Conservation (phyloP, 495 filamentous ascomycete genomes). For the Bryoglossum gracile region DNA sequence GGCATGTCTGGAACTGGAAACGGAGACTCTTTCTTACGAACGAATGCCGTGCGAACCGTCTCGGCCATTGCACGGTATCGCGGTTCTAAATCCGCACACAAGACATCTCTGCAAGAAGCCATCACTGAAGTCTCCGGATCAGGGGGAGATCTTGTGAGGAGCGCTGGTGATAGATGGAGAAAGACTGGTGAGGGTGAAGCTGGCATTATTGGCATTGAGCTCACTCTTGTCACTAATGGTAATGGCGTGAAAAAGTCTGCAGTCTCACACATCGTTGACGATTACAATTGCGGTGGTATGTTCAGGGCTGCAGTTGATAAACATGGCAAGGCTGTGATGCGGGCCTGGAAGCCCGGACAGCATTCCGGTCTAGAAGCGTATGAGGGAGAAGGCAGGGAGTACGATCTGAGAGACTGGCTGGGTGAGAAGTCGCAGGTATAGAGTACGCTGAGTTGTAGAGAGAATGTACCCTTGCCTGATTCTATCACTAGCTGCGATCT, state of each 20-base stretch:
- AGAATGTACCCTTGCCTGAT: too few species aligned
- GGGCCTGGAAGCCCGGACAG: slow-evolving; percentile 45
- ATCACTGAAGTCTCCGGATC: slow-evolving; percentile 58
- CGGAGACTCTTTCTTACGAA: slow-evolving; percentile 78
- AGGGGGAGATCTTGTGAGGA: slow-evolving; percentile 65
- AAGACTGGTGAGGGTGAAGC: slow-evolving; percentile 74
- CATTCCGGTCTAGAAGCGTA: slow-evolving; percentile 27
- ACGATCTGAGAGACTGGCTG: slow-evolving; percentile 23
- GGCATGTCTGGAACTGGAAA: slow-evolving; percentile 84
- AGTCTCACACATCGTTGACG: slow-evolving; percentile 35
- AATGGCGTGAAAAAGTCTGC: slow-evolving; percentile 26
- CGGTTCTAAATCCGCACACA: slow-evolving; percentile 17
- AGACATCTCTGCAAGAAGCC: slow-evolving; percentile 39
- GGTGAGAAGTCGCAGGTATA: slow-evolving; percentile 18
- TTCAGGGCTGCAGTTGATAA: slow-evolving; percentile 72
- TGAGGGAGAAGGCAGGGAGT: slow-evolving; percentile 24
- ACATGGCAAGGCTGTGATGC: slow-evolving; percentile 51
- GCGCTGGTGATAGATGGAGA: slow-evolving; percentile 70
- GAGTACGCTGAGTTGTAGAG: too few species aligned
- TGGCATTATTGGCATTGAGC: slow-evolving; percentile 83
- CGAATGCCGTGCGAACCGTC: slow-evolving; percentile 60
- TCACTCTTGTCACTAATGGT: slow-evolving; percentile 36
- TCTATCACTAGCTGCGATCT: too few species aligned
- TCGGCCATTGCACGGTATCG: slow-evolving; percentile 65
- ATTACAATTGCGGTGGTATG: slow-evolving; percentile 89